Percentiles rank a stretch among this genome's conserved stretches.
Evolutionary conservation across 2,329 filamentous ascomycete species (phyloP).

Genomic region (Tolypocladium capitatum): DNA sequence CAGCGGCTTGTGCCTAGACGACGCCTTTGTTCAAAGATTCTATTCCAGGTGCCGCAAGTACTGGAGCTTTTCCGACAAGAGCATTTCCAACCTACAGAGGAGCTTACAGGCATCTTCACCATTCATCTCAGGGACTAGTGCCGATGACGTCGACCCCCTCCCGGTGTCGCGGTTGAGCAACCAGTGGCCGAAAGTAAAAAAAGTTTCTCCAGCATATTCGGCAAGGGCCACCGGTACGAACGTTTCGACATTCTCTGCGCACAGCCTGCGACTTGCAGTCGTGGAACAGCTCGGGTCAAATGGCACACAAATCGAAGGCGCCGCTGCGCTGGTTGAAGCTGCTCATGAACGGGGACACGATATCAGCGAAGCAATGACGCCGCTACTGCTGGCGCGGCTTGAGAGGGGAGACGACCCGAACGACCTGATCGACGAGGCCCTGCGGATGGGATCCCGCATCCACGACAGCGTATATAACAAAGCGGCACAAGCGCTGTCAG

Average conservation of each 20-base stretch:
- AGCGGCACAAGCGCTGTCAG: constrained; percentile 17
- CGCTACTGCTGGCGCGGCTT: constrained; percentile 25
- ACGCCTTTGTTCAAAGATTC: constrained; percentile 15
- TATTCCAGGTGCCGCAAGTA: constrained; percentile 17
- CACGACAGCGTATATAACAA: constrained; percentile 23
- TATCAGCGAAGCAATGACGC: constrained; percentile 24
- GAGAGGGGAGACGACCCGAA: constrained; percentile 16
- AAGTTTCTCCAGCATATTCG: background rate
- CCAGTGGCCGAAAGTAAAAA: background rate
- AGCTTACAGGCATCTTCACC: background rate
- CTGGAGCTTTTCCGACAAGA: constrained; percentile 19
- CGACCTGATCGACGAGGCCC: constrained; percentile 14
- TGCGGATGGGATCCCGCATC: constrained; percentile 15
- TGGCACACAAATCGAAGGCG: constrained; percentile 14
- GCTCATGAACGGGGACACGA: constrained; percentile 28
- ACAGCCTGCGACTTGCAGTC: constrained; percentile 32
- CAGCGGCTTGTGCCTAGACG: constrained; percentile 14
- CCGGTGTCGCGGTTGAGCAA: background rate
- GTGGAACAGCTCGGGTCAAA: constrained; percentile 24
- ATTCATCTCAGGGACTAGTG: background rate
- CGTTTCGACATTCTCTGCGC: background rate
- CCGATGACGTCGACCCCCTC: background rate
- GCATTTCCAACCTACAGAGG: constrained; percentile 7
- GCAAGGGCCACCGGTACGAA: background rate
- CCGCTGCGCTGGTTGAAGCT: constrained; percentile 24